Evolutionary conservation across 202 grass and related monocot species (phyloP), one percentile per base, ranked within the genome.

Genomic region (Panicum hallii): DNA sequence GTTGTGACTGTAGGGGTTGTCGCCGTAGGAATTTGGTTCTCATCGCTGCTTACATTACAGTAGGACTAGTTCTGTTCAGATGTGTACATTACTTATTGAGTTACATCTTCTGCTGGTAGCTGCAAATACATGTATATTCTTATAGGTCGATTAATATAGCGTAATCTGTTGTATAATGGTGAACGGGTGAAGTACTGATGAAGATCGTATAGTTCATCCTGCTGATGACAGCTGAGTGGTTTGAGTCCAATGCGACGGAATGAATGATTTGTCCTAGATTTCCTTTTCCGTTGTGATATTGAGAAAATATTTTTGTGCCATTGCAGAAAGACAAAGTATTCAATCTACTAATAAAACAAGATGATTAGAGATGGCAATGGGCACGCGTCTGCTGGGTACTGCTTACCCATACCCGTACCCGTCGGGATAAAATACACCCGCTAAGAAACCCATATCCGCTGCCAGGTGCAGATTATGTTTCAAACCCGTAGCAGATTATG

Each of bases 21-120:
- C 49, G 94, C 91, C 14, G 41, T 92, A 87, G 97, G 90, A 86
- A 94, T 99, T 52, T 99, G 91, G 91, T 78, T 94, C 47, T 91
- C 93, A 9, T 99, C 90, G 75, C 67, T 96, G 75, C 76, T 99
- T 86, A 2, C 54, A 52, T 54, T 91, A 50, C 89, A 91, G 71
- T 90, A 87, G 89, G 54, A 34, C 28, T 90, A 84, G 36, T 69
- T 87, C 58, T 61, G 61, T 70, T 80, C 36, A 54, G 58, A 62
- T 70, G 63, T 90, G 80, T 79, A 74, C 64, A 78, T 50, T 78
- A 40, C 19, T 30, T 74, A 75, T 62, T 28, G 17, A 36, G 19
- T 75, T 81, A 54, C 46, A 53, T 54, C 41, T 83, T 45, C 26
- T 16, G 46, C 44, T 70, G 11, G 69, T 77, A 75, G 80, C 50